These are phyloP conservation scores for Galerina marginata DNA, from an alignment of 768 basidiomycete species.

Conservation along the genomic window DNA sequence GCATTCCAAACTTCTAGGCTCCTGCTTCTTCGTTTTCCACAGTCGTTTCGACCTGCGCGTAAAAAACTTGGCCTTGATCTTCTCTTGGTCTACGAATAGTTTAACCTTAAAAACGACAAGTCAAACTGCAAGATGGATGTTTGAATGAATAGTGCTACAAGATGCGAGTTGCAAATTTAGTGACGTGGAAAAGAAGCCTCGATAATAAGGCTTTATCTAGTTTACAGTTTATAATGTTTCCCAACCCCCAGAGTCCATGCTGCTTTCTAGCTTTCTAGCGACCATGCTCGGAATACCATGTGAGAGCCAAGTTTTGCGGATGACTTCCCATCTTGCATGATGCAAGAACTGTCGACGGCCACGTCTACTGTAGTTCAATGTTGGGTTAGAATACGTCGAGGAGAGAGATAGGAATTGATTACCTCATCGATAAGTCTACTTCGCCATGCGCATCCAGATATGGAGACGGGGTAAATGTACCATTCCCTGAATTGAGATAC, in stretches of 20 bases:
- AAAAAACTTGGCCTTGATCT: no score
- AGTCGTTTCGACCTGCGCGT: no score
- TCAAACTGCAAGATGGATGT: no score
- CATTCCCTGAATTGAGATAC: slow-evolving; percentile 87
- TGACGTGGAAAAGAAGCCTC: no score
- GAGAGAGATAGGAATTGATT: slow-evolving; percentile 23
- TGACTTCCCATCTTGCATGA: slow-evolving; percentile 85
- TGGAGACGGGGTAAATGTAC: slow-evolving; percentile 87
- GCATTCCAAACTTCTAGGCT: no score
- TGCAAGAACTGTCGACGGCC: slow-evolving; percentile 91
- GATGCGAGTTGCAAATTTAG: no score
- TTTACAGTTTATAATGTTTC: slow-evolving; percentile 64
- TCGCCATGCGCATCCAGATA: slow-evolving; percentile 96
- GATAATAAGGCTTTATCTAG: no score
- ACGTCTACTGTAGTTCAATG: slow-evolving; percentile 53
- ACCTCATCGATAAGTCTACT: slow-evolving; percentile 92
- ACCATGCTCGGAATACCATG: slow-evolving; percentile 91
- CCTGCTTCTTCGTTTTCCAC: no score
- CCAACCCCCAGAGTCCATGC: slow-evolving; percentile 93
- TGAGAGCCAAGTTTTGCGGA: slow-evolving; percentile 88
- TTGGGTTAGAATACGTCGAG: neutral
- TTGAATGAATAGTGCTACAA: no score
- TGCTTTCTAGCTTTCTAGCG: slow-evolving; percentile 86
- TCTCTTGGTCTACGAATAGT: no score
- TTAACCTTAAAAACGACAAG: no score